Evolutionary conservation across 176 grass and related monocot species (phyloP).

Genomic region (Cymbopogon citratus): DNA sequence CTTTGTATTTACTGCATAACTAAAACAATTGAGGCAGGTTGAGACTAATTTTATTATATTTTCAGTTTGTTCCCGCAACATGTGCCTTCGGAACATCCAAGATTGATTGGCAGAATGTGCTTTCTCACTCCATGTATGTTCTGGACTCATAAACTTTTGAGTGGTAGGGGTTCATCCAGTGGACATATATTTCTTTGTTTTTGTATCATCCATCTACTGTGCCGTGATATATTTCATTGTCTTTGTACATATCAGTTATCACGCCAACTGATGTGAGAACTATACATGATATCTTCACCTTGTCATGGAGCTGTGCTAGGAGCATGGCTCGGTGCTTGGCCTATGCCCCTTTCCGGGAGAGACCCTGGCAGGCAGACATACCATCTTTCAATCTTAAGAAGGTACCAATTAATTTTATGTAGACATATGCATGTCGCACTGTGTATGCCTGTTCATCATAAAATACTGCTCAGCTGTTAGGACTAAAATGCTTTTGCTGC

Average conservation of each 20-base stretch:
- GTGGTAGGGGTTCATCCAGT: background rate
- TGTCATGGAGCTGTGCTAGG: conserved; percentile 80
- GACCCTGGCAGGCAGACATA: conserved; percentile 75
- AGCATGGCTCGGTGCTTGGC: conserved; percentile 92
- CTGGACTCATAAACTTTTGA: background rate
- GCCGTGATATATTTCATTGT: background rate
- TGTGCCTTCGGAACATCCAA: conserved; percentile 80
- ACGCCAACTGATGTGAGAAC: conserved; percentile 41
- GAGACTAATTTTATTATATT: conserved; percentile 8
- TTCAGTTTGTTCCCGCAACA: conserved; percentile 75
- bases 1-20: background rate
- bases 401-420: too few species aligned
- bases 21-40: background rate
- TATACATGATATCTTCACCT: conserved; percentile 78
- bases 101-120: conserved; percentile 59
- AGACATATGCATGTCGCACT: too few species aligned
- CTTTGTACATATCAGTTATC: conserved; percentile 26
- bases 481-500: too few species aligned
- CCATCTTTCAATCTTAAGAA: background rate
- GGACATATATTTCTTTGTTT: background rate
- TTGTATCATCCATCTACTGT: background rate
- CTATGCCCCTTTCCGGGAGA: conserved; percentile 98
- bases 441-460: too few species aligned
- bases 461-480: too few species aligned
- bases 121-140: conserved; percentile 70